A percentile compares a stretch with the other conserved stretches of the same genome.
Conservation (phyloP, 371 early-diverging fungal genomes). For the Coemansia sp. region DNA sequence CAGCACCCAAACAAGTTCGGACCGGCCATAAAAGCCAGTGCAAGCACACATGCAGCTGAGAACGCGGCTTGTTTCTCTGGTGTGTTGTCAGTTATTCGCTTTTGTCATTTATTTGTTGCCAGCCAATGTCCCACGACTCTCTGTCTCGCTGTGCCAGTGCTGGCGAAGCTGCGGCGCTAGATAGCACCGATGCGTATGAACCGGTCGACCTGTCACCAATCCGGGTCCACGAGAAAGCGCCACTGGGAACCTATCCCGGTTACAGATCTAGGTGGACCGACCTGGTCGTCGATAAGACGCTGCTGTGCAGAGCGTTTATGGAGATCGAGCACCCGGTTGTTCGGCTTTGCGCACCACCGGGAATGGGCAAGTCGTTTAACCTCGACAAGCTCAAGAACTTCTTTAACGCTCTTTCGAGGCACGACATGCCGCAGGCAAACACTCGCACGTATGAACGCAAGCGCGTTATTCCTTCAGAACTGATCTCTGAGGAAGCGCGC, state of each 20-base stretch:
- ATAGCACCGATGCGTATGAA: too few relatives aligned
- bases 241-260: background rate
- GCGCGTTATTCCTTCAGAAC: background rate
- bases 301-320: constrained; percentile 6
- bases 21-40: too few relatives aligned
- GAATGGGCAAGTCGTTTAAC: constrained; percentile 1
- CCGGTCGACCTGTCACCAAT: background rate
- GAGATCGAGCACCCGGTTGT: constrained; percentile 2
- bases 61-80: too few relatives aligned
- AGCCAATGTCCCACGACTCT: too few relatives aligned
- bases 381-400: background rate
- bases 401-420: background rate
- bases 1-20: too few relatives aligned
- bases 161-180: too few relatives aligned
- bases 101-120: too few relatives aligned
- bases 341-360: constrained; percentile 6
- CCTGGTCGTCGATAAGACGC: constrained; percentile 5
- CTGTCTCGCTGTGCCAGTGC: too few relatives aligned
- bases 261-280: background rate
- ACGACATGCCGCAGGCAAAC: constrained; percentile 2
- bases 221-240: too few relatives aligned
- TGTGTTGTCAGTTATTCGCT: too few relatives aligned
- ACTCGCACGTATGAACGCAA: background rate
- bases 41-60: too few relatives aligned
- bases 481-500: background rate